Evolutionary conservation across 345 rosid genomes (phyloP), one percentile per base, ranked within the genome.

Genomic region (Salix arbutifolia): DNA sequence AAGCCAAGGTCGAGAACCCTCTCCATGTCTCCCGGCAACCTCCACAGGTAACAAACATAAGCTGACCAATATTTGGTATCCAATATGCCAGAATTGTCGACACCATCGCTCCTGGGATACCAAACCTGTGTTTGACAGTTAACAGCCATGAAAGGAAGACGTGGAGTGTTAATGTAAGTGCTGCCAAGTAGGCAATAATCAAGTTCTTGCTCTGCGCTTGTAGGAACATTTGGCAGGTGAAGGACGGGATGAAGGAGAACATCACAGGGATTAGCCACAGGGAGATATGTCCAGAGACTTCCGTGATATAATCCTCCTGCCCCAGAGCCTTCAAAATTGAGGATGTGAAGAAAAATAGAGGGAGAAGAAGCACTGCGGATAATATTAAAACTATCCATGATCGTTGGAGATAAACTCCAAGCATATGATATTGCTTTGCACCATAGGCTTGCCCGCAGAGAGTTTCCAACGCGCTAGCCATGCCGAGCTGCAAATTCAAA

Each of bases 371-470:
- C 23, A 85, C 52, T 7, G 94, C 71, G 35, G 78, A 56, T 18
- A 73, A 0, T 6, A 72, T 66, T 74, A 90, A 84, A 28, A 94
- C 88, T 58, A 88, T 80, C 98, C 97, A 94, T 14, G 97, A 94
- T 56, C 98, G 77, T 77, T 94, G 98, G 26, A 94, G 92, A 79
- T 91, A 90, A 33, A 94, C 68, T 61, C 97, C 98, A 1, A 89
- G 88, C 98, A 91, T 91, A 79, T 89, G 94, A 75, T 89, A 73
- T 40, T 88, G 97, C 81, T 86, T 85, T 19, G 97, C 94, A 8
- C 98, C 92, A 6, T 65, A 94, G 7, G 97, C 87, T 84, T 94
- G 95, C 62, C 98, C 98, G 52, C 98, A 94, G 18, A 94, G 77
- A 16, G 97, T 94, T 82, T 94, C 92, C 72, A 89, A 71, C 35